Conservation (phyloP, 306 rosid genomes). For the Adenanthera pavonina region DNA sequence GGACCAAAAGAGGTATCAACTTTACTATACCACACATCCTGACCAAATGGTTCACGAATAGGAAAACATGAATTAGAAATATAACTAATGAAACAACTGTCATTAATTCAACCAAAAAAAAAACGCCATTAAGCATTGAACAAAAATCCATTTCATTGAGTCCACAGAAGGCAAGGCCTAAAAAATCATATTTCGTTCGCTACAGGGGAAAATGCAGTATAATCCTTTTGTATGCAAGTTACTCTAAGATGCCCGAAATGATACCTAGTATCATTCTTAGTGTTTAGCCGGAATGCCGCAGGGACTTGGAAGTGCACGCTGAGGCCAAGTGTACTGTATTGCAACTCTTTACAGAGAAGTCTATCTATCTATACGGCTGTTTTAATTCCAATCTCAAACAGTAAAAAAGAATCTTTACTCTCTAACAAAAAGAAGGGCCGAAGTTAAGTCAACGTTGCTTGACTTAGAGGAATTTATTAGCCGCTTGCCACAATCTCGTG, state of each 20-base stretch:
- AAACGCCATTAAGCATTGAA: conserved; percentile 14
- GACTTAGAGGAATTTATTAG: conserved; percentile 44
- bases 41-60: not conserved
- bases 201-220: conserved; percentile 37
- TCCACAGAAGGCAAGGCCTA: conserved; percentile 40
- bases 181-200: conserved; percentile 50
- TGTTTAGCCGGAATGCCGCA: conserved; percentile 34
- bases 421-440: conserved; percentile 35
- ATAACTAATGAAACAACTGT: conserved; percentile 6
- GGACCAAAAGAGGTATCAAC: not conserved
- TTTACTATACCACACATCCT: not conserved
- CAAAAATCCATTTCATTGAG: conserved; percentile 39
- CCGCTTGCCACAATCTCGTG: conserved; percentile 95
- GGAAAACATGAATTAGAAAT: not conserved
- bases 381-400: conserved; percentile 44
- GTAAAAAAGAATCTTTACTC: conserved; percentile 17
- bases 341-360: conserved; percentile 54
- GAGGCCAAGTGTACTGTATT: conserved; percentile 35
- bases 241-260: conserved; percentile 22
- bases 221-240: conserved; percentile 24
- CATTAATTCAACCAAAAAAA: not conserved
- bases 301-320: conserved; percentile 26
- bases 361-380: conserved; percentile 45
- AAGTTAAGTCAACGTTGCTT: conserved; percentile 41
- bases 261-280: conserved; percentile 32